These are phyloP conservation scores for Zea luxurians DNA, from an alignment of 176 grass and related monocot species.

Conservation along the genomic window DNA sequence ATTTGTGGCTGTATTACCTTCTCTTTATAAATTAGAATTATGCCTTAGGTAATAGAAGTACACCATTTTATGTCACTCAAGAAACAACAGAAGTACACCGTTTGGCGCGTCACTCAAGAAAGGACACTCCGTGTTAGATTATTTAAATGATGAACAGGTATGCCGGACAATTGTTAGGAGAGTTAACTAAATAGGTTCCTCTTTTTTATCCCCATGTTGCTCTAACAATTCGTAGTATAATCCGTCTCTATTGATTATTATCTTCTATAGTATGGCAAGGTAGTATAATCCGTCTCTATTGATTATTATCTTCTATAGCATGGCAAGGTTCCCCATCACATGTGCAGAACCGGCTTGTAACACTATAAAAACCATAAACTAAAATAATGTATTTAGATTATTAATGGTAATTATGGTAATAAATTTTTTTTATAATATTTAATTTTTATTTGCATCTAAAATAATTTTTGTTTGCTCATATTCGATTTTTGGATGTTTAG, in stretches of 20 bases:
- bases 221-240: neutral
- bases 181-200: neutral
- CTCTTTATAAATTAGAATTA: conserved; percentile 19
- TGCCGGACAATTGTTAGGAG: neutral
- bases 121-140: too few species aligned
- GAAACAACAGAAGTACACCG: neutral
- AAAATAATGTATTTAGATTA: too few species aligned
- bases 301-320: too few species aligned
- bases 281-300: neutral
- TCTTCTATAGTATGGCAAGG: conserved; percentile 3
- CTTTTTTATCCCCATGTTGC: neutral
- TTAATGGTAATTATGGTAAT: too few species aligned
- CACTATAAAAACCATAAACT: too few species aligned
- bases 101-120: too few species aligned
- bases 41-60: conserved; percentile 10
- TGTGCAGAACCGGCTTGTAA: too few species aligned
- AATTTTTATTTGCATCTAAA: too few species aligned
- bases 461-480: too few species aligned
- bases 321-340: too few species aligned
- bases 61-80: conserved; percentile 13
- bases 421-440: too few species aligned
- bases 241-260: conserved; percentile 4
- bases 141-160: neutral
- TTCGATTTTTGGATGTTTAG: too few species aligned
- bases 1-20: conserved; percentile 3